Evolutionary conservation across 192 early-diverging fungal genomes (phyloP), one percentile per base, ranked within the genome.

Genomic region (Coemansia sp.): DNA sequence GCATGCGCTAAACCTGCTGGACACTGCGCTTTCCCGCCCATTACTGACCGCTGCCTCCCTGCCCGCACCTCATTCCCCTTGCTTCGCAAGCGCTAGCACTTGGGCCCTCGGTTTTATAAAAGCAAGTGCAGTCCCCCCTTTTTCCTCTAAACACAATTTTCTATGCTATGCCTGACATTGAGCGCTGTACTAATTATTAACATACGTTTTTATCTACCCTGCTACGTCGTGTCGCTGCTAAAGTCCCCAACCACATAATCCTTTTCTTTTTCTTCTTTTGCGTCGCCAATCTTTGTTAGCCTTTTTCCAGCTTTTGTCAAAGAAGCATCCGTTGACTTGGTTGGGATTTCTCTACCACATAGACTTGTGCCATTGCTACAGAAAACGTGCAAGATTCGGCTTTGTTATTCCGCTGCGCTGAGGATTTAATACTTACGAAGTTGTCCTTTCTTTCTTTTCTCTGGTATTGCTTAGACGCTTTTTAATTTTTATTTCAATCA

Each of bases 101-200:
- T 12, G 41, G 14, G 38, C 12, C 35, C 10, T 7, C 60, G 12
- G 12, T 45, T 62, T 62, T 62, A 62, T 62, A 62, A 62, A 53
- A 38, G 23, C 61, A 25, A n/a, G 21, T 41, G 61, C 60, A 62
- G 24, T 53, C 61, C 61, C 51, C 50, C 48, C 45, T 48, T 49
- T 49, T 49, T 22, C 48, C 17, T 21, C 32, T 35, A 35, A 35
- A 49, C 5, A 60, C 47, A 61, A 8, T 35, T 35, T 35, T 35
- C 32, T 35, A 35, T 35, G 32, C 24, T 37, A 61, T 27, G 60
- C n/a, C 24, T 43, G 15, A 29, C 29, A 29, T n/a, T n/a, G 41
- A 45, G 4, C 41, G 15, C 41, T 15, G 41, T 5, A 45, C 41
- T 45, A 45, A 45, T 12, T 15, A 45, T 45, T 15, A 45, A 15